phyloP scores from a whole-genome alignment of 495 filamentous ascomycete genomes.

The Talaromyces proteolyticus region DNA sequence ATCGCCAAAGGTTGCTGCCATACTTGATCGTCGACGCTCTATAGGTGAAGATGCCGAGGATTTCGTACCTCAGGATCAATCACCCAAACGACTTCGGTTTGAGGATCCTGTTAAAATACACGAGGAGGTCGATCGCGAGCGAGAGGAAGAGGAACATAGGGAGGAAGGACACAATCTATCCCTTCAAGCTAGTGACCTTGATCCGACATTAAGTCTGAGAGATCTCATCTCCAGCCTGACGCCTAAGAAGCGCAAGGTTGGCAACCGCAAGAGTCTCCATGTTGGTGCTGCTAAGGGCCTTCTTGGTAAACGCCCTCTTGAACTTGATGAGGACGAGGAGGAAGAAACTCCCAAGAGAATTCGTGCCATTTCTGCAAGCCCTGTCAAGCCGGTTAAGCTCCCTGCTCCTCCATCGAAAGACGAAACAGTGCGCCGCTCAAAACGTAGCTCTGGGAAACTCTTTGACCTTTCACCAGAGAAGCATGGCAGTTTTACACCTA shows the following conservation, averaged over 20 bases:
- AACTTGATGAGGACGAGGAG: constrained; percentile 66
- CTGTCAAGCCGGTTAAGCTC: constrained; percentile 68
- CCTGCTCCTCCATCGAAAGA: constrained; percentile 60
- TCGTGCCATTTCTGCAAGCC: constrained; percentile 65
- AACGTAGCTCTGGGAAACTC: background rate
- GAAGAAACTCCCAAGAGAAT: constrained; percentile 63
- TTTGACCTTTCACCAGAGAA: constrained; percentile 2
- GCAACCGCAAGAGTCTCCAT: constrained; percentile 69
- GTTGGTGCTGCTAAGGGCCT: constrained; percentile 70
- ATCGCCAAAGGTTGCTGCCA: constrained; percentile 67
- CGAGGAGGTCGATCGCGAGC: constrained; percentile 62
- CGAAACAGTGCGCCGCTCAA: constrained; percentile 54
- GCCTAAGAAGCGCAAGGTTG: constrained; percentile 65
- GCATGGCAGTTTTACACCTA: constrained; percentile 5
- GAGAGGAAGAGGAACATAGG: constrained; percentile 54
- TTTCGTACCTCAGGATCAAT: constrained; percentile 50
- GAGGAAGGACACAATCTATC: constrained; percentile 51
- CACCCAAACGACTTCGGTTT: constrained; percentile 50
- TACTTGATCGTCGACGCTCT: constrained; percentile 67
- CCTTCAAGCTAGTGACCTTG: constrained; percentile 49
- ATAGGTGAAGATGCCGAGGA: constrained; percentile 58
- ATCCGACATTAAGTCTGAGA: constrained; percentile 58
- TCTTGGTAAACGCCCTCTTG: constrained; percentile 66
- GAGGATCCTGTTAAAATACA: constrained; percentile 62
- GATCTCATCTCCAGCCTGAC: constrained; percentile 74